Base-by-base conservation (phyloP, 305 asterid species). In the Fraxinus greggii region DNA sequence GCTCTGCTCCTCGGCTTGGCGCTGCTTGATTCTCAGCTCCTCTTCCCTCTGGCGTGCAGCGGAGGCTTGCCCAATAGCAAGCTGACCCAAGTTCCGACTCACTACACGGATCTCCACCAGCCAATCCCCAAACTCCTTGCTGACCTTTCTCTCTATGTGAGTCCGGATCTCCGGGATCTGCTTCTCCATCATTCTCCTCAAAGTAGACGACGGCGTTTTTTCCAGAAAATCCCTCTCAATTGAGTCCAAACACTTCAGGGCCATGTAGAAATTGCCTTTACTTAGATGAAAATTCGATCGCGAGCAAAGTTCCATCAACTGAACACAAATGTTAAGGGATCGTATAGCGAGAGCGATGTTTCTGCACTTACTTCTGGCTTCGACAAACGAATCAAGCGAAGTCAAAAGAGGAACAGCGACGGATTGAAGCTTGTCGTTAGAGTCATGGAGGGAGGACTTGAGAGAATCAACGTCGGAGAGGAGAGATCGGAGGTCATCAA, bases 1-100 rank as follows among this genome's bases (percentile, higher is more conserved):
- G 83, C 97, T 95, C 88, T 95, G 98, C 86, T 96, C 99, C 93
- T 96, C 99, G 29, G 99, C 99, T 86, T 94, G 92, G 77, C 99
- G 88, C 90, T 96, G 99, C 83, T 92, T 94, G 77, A 92, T 89
- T 86, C 98, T 87, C 63, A 93, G 85, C 86, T 96, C 99, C 80
- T 96, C 99, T 83, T 94, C 99, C 77, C 99, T 90, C 86, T 94
- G 98, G 69, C 99, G 90, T 23, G 91, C 95, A 1, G 99, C 98
- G 0, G 98, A 94, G 48, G 99, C 99, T 87, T 96, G 99, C 21
- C 99, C 98, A 32, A 96, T 94, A 28, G 99, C 98, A 23, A 94
- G 89, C 86, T 96, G 99, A 36, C 99, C 99, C 65, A 96, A 82
- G 78, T 93, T 93, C 76, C 98, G 90, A 86, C 98, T 93, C 72